phyloP scores from a whole-genome alignment of 2,329 filamentous ascomycete genomes.

The Ceratocystiopsis minuta region DNA sequence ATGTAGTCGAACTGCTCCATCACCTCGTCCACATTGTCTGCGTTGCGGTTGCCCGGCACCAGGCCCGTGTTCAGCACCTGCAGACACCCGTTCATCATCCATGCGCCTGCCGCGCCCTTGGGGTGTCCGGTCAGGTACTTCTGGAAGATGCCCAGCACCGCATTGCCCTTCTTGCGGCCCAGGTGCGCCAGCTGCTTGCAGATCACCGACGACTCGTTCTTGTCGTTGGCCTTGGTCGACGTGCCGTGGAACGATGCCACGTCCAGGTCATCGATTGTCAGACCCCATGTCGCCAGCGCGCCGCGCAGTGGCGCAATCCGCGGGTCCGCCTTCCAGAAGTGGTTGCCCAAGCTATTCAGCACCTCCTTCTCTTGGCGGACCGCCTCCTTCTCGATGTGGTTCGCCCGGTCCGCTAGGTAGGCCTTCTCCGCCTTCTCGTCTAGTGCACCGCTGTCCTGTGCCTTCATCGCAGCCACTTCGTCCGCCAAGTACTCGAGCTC shows the following conservation, averaged over 20 bases:
- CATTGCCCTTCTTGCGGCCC: constrained; percentile 90
- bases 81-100: constrained; percentile 98
- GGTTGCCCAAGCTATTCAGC: constrained; percentile 83
- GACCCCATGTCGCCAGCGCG: constrained; percentile 90
- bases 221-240: constrained; percentile 96
- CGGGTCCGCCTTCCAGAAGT: constrained; percentile 94
- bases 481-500: constrained; percentile 87
- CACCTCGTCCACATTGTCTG: constrained; percentile 87
- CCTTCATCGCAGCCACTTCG: constrained; percentile 80
- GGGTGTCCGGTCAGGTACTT: constrained; percentile 98
- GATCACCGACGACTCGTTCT: constrained; percentile 96
- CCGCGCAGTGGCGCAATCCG: constrained; percentile 90
- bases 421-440: constrained; percentile 67
- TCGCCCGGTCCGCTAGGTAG: constrained; percentile 68
- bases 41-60: constrained; percentile 92
- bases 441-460: constrained; percentile 51
- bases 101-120: constrained; percentile 96
- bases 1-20: constrained; percentile 99
- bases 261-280: constrained; percentile 87
- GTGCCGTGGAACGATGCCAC: constrained; percentile 98
- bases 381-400: constrained; percentile 78
- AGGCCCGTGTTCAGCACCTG: constrained; percentile 89
- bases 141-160: constrained; percentile 92
- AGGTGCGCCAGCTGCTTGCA: constrained; percentile 93
- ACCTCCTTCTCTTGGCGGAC: constrained; percentile 84